Percentiles rank a stretch among this genome's conserved stretches.
These are phyloP conservation scores for Phylloporus arenicola DNA, from an alignment of 768 basidiomycete species.

Conservation along the genomic window DNA sequence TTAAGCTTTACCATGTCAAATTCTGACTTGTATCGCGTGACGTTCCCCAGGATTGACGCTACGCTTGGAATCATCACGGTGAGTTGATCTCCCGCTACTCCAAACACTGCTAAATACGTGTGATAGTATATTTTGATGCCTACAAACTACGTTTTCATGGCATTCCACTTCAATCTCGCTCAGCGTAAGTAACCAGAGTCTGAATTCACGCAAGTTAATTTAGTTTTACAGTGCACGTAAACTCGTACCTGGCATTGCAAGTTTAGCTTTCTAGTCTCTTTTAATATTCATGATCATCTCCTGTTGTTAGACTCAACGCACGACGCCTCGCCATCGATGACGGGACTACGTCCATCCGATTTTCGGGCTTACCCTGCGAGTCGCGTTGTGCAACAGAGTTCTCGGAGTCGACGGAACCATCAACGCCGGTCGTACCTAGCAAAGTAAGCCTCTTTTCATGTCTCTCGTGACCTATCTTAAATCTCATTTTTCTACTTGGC, in stretches of 20 bases:
- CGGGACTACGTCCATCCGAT: neutral
- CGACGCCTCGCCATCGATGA: neutral
- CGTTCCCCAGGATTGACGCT: slow-evolving; percentile 40
- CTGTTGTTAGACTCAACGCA: neutral
- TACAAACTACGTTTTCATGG: slow-evolving; percentile 50
- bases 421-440: neutral
- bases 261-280: neutral
- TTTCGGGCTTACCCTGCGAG: neutral
- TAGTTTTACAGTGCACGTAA: slow-evolving; percentile 42
- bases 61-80: slow-evolving; percentile 40
- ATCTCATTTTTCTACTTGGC: neutral
- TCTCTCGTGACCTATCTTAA: neutral
- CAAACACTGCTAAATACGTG: neutral
- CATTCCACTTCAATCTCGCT: slow-evolving; percentile 47
- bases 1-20: neutral
- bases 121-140: slow-evolving; percentile 47
- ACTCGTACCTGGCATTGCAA: slow-evolving; percentile 48
- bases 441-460: neutral
- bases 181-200: slow-evolving; percentile 34
- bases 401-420: neutral
- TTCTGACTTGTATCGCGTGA: neutral
- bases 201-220: neutral
- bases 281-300: neutral
- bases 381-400: neutral
- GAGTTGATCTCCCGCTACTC: neutral